Conservation (phyloP, 345 rosid genomes). For the Excoecaria agallocha region DNA sequence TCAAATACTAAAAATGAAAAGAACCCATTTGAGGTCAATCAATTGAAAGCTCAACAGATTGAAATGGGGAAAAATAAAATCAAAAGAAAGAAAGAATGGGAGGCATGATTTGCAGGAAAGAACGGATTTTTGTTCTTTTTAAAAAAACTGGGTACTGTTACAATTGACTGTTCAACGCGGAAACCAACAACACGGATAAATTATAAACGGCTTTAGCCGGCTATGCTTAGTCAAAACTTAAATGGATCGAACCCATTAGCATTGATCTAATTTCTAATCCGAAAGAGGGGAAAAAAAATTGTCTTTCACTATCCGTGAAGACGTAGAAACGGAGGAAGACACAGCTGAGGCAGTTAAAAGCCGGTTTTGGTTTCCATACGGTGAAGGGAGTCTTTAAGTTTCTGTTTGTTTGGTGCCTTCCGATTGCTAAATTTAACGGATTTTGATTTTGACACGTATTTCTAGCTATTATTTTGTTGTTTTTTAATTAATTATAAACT, state of each 20-base stretch:
- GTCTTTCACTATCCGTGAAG: background rate
- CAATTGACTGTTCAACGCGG: constrained; percentile 45
- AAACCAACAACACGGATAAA: constrained; percentile 7
- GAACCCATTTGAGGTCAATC: constrained; percentile 4
- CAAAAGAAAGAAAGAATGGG: no score
- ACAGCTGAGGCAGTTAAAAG: constrained; percentile 3
- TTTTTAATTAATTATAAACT: background rate
- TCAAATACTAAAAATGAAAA: background rate
- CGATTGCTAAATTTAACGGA: constrained; percentile 12
- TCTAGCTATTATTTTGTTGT: background rate
- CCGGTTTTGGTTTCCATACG: background rate
- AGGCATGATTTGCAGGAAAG: constrained; percentile 22
- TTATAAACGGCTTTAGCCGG: constrained; percentile 24
- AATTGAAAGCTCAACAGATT: background rate
- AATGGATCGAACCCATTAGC: background rate
- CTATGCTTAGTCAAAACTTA: constrained; percentile 14
- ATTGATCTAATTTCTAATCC: background rate
- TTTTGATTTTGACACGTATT: constrained; percentile 10
- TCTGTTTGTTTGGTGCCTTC: background rate
- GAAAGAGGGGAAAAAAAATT: background rate
- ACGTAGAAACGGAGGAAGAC: background rate
- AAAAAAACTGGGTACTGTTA: background rate
- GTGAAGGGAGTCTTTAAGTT: background rate
- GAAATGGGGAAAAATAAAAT: background rate
- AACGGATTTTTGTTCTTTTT: background rate